A percentile compares a stretch with the other conserved stretches of the same genome.
phyloP scores from a whole-genome alignment of 495 filamentous ascomycete genomes.

The Aspergillus steynii region DNA sequence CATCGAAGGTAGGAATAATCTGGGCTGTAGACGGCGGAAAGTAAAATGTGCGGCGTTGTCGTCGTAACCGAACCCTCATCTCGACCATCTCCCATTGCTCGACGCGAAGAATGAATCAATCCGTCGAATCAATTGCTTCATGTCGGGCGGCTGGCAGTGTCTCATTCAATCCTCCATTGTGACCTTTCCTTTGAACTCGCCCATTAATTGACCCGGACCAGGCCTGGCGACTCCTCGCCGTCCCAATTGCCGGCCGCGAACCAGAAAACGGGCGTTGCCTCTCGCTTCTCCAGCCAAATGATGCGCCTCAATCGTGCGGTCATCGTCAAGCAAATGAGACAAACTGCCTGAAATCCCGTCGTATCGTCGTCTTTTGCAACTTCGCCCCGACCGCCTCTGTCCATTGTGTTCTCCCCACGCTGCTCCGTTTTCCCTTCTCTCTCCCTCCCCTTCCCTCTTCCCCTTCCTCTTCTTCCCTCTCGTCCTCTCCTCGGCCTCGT shows the following conservation, averaged over 20 bases:
- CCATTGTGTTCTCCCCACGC: conserved; percentile 20
- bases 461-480: not conserved
- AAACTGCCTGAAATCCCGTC: conserved; percentile 5
- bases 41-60: too few species aligned
- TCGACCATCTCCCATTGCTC: too few species aligned
- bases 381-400: conserved; percentile 27
- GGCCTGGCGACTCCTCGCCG: not conserved
- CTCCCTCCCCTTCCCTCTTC: conserved; percentile 3
- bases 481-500: conserved; percentile 11
- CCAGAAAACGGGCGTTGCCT: conserved; percentile 1
- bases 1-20: too few species aligned
- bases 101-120: too few species aligned
- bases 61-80: too few species aligned
- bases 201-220: too few species aligned
- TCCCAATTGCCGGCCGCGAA: not conserved
- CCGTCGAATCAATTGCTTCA: too few species aligned
- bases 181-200: too few species aligned
- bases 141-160: too few species aligned
- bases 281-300: not conserved
- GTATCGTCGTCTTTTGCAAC: not conserved
- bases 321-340: conserved; percentile 10
- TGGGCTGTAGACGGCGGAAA: too few species aligned
- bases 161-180: too few species aligned
- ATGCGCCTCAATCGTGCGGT: conserved; percentile 1
- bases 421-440: conserved; percentile 10